Evolutionary conservation across 305 asterid species (phyloP).

Genomic region (Fraxinus dipetala): DNA sequence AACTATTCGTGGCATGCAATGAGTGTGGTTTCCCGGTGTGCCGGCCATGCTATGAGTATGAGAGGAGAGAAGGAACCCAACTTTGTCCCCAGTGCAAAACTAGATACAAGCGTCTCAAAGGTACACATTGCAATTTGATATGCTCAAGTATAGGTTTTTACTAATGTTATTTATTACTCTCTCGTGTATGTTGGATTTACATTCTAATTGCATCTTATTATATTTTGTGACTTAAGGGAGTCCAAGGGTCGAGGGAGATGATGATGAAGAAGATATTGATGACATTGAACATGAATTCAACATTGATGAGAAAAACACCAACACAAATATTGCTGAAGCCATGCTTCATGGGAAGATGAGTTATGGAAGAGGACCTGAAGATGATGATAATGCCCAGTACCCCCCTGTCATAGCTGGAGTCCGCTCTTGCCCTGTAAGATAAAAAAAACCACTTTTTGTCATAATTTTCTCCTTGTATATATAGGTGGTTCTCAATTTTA

Average conservation of each 20-base stretch:
- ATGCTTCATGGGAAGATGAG: conserved; percentile 99
- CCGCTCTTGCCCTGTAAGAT: conserved; percentile 68
- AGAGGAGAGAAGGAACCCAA: conserved; percentile 94
- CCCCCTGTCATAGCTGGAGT: conserved; percentile 81
- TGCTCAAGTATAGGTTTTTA: not conserved
- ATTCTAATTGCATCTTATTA: not conserved
- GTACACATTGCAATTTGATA: conserved; percentile 26
- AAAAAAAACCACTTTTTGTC: not conserved
- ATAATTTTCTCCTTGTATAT: not conserved
- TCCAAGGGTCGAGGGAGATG: conserved; percentile 96
- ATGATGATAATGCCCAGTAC: conserved; percentile 64
- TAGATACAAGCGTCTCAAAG: conserved; percentile 91
- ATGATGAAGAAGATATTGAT: conserved; percentile 92
- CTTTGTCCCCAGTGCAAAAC: conserved; percentile 96
- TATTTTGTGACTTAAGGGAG: conserved; percentile 53
- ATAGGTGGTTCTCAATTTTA: not conserved
- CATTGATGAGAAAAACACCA: conserved; percentile 63
- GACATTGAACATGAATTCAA: conserved; percentile 96
- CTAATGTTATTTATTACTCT: not conserved
- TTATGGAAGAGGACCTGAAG: conserved; percentile 92
- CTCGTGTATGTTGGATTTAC: not conserved
- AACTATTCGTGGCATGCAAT: conserved; percentile 89
- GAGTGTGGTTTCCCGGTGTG: conserved; percentile 98
- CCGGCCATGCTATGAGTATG: conserved; percentile 95
- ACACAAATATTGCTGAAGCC: conserved; percentile 73